Evolutionary conservation across 2,329 filamentous ascomycete genomes (phyloP).

Genomic region (Aspergillus hiratsukae): DNA sequence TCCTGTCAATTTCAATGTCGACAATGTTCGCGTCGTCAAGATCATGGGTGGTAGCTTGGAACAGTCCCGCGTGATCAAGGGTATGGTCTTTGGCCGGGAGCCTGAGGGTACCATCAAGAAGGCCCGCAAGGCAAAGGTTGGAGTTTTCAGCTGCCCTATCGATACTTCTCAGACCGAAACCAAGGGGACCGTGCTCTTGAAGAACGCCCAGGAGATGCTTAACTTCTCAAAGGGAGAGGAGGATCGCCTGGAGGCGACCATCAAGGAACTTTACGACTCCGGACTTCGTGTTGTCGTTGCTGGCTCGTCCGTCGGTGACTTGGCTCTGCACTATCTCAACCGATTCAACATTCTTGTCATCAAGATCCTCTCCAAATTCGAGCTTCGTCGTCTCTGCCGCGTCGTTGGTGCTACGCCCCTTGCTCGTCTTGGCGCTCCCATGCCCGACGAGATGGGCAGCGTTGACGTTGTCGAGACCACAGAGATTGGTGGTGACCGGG

Average conservation of each 20-base stretch:
- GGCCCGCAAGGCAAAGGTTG: constrained; percentile 88
- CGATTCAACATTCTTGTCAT: constrained; percentile 93
- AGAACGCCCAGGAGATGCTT: constrained; percentile 98
- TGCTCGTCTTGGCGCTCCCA: constrained; percentile 88
- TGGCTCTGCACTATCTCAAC: constrained; percentile 97
- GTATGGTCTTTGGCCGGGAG: constrained; percentile 96
- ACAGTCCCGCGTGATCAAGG: constrained; percentile 90
- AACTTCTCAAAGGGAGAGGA: constrained; percentile 98
- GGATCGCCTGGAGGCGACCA: constrained; percentile 76
- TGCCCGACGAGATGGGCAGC: constrained; percentile 99
- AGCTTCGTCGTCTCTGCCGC: constrained; percentile 88
- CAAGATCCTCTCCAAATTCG: constrained; percentile 97
- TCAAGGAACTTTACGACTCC: constrained; percentile 95
- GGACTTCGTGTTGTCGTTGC: constrained; percentile 88
- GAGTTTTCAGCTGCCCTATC: constrained; percentile 92
- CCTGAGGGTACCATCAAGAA: constrained; percentile 92
- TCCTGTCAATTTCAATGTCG: constrained; percentile 92
- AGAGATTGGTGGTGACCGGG: constrained; percentile 95
- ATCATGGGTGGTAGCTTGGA: constrained; percentile 97
- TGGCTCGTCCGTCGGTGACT: constrained; percentile 88
- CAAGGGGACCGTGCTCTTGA: constrained; percentile 92
- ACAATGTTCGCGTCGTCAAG: constrained; percentile 98
- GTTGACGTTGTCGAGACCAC: constrained; percentile 95
- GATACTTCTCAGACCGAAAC: constrained; percentile 96
- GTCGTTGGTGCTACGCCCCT: constrained; percentile 96